Percentiles rank a stretch among this genome's conserved stretches.
phyloP scores from a whole-genome alignment of 345 rosid species.

The Psidium friedrichsthalianum region DNA sequence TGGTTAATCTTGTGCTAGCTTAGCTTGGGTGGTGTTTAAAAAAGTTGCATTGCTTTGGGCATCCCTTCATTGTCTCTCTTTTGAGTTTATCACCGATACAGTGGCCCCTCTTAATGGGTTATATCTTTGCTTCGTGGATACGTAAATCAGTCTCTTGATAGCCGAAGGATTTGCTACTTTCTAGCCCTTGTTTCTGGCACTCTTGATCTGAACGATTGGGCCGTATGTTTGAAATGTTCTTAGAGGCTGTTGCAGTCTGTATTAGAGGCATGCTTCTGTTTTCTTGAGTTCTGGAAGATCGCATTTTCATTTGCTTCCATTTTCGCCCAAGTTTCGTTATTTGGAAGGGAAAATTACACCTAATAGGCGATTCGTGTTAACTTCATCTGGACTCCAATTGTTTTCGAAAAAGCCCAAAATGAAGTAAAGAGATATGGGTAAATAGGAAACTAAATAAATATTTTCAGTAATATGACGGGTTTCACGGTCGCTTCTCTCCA shows the following conservation, averaged over 20 bases:
- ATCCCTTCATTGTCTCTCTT: not conserved
- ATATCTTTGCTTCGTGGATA: not conserved
- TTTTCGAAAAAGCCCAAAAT: not conserved
- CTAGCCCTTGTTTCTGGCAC: not conserved
- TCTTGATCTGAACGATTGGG: not conserved
- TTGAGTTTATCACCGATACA: not conserved
- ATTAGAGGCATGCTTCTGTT: not conserved
- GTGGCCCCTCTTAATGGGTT: not conserved
- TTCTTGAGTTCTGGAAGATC: not conserved
- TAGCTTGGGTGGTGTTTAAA: not conserved
- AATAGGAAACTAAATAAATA: not conserved
- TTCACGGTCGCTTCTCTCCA: not conserved
- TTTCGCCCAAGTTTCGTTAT: too few relatives aligned
- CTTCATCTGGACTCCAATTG: not conserved
- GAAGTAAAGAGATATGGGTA: not conserved
- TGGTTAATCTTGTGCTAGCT: not conserved
- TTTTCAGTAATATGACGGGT: not conserved
- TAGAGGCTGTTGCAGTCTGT: too few relatives aligned
- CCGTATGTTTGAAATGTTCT: not conserved
- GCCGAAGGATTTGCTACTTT: not conserved
- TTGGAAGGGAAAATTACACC: not conserved
- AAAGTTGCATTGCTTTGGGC: not conserved
- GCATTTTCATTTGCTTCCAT: not conserved
- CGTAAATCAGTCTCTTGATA: not conserved
- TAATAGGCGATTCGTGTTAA: not conserved